A percentile compares a stretch with the other conserved stretches of the same genome.
These are phyloP conservation scores for Magnolia changhungtana DNA, from an alignment of 164 flowering plant genomes.

Conservation along the genomic window DNA sequence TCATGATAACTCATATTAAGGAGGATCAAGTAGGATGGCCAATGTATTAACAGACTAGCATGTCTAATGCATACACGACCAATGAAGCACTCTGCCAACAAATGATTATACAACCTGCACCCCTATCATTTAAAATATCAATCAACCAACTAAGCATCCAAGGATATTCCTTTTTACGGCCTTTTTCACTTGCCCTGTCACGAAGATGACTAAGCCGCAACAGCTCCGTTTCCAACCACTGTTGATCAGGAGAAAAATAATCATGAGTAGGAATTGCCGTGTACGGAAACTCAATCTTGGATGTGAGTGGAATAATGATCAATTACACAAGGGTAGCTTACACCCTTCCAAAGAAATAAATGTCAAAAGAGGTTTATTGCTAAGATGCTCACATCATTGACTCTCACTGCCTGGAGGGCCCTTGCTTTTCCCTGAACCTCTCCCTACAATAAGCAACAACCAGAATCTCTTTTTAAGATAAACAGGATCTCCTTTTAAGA, in stretches of 20 bases:
- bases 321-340: background rate
- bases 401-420: constrained; percentile 74
- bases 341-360: background rate
- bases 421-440: constrained; percentile 81
- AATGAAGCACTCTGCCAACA: background rate
- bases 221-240: constrained; percentile 88
- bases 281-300: background rate
- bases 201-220: constrained; percentile 86
- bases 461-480: background rate
- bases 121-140: background rate
- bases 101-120: background rate
- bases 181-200: constrained; percentile 94
- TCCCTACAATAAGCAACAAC: constrained; percentile 50
- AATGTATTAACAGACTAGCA: too few species aligned
- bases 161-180: constrained; percentile 96
- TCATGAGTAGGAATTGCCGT: background rate
- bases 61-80: background rate
- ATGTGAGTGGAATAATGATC: background rate
- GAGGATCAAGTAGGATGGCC: too few species aligned
- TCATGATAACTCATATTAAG: too few species aligned
- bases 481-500: background rate
- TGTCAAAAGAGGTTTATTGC: background rate
- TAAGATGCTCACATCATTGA: constrained; percentile 74
- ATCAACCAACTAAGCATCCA: constrained; percentile 14
- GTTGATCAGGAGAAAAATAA: constrained; percentile 7